Evolutionary conservation across 805 yeast species (phyloP).

Genomic region (Barnettozyma wickerhamii): DNA sequence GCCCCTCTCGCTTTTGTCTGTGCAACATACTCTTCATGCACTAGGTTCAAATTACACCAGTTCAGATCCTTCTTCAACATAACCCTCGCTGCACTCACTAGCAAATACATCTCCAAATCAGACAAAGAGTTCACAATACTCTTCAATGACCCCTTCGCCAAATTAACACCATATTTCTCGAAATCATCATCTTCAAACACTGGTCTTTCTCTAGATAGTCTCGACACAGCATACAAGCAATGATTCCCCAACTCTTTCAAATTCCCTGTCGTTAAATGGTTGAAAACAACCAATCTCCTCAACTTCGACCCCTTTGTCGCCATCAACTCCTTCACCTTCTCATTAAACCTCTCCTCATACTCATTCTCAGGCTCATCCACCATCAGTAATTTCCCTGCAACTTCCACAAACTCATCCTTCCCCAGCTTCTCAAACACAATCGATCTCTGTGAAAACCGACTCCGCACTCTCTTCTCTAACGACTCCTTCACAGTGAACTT

Average conservation of each 20-base stretch:
- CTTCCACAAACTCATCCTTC: slow-evolving; percentile 43
- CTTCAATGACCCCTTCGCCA: slow-evolving; percentile 23
- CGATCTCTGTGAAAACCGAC: slow-evolving; percentile 81
- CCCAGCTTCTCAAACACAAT: slow-evolving; percentile 51
- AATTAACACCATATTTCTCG: slow-evolving; percentile 27
- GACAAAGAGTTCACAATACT: slow-evolving; percentile 43
- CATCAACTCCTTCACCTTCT: slow-evolving; percentile 28
- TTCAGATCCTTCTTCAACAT: slow-evolving; percentile 52
- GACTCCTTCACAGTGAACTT: slow-evolving; percentile 72
- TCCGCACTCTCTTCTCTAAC: slow-evolving; percentile 86
- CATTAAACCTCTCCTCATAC: slow-evolving; percentile 41
- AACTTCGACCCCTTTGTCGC: slow-evolving; percentile 30
- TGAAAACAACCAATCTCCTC: slow-evolving; percentile 35
- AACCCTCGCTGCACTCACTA: slow-evolving; percentile 74
- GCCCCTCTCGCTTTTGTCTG: slow-evolving; percentile 44
- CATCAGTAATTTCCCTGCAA: slow-evolving; percentile 39
- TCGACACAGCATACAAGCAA: slow-evolving; percentile 38
- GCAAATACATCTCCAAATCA: slow-evolving; percentile 63
- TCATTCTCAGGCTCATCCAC: slow-evolving; percentile 27
- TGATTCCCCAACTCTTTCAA: slow-evolving; percentile 44
- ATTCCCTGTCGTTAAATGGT: slow-evolving; percentile 58
- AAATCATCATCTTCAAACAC: slow-evolving; percentile 21
- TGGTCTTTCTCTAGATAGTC: slow-evolving; percentile 26
- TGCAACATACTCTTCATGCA: slow-evolving; percentile 67
- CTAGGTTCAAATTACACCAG: slow-evolving; percentile 70